Evolutionary conservation across 768 basidiomycete genomes (phyloP), one percentile per base, ranked within the genome.

Genomic region (Tylopilus plumbeoviolaceoides): DNA sequence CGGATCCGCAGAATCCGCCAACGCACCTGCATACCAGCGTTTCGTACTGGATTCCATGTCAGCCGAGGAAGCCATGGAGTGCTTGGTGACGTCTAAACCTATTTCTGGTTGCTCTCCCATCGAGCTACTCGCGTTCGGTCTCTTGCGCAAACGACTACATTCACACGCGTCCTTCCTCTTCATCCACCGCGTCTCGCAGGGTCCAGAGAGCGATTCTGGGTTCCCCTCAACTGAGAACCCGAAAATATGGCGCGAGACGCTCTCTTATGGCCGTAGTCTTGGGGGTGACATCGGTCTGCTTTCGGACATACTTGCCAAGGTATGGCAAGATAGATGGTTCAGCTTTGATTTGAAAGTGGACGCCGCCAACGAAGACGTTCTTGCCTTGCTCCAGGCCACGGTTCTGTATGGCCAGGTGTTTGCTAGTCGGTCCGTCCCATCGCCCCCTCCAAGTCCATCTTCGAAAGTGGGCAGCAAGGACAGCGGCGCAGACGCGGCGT

Each of bases 371-470:
- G 73, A 68, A 20, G 81, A 79, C 60, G 75, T 84, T 44, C 70
- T 72, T 55, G 70, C 77, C 20, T 69, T 90, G 21, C 69, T 89
- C 42, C 75, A 71, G 39, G 84, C 86, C 39, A 72, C 85, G 41
- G 72, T 84, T 28, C 69, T 89, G 23, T 85, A 85, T 59, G 75
- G 78, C 7, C 78, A 75, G 42, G 75, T 87, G 47, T 90, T 89
- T 67, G 71, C 75, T 17, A 56, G 63, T 8, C 61, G 60, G 33
- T 65, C 68, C 14, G 63, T 83, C 38, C 66, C 82, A 50, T 84
- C 82, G 25, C 84, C 84, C 4, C 83, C 85, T 10, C 82, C 84
- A 1, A 81, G 73, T 42, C 80, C 82, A 5, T 73, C 75, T n/a
- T 63, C 65, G 35, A 56, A 45, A 41, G 42, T 31, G 17, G 47